A percentile compares a stretch with the other conserved stretches of the same genome.
phyloP scores from a whole-genome alignment of 352 stramenopile genomes.

The Halophytophthora polymorphica region DNA sequence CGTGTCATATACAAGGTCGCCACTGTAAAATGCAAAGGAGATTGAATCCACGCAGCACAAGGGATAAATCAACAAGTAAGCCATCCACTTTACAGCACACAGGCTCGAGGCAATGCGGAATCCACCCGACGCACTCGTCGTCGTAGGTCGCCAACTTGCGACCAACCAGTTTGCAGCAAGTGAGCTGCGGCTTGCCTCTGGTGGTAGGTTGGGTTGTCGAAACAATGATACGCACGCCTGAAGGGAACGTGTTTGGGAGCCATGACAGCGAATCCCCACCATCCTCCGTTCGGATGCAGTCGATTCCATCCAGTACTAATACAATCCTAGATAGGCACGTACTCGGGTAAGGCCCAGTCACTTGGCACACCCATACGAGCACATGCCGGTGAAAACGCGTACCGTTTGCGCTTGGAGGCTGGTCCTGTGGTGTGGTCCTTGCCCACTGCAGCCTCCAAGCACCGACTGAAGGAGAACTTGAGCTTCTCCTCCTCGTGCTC shows the following conservation, averaged over 20 bases:
- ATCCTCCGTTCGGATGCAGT: conserved; percentile 77
- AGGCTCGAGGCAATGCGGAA: not conserved
- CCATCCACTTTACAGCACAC: not conserved
- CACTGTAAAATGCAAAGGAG: conserved; percentile 20
- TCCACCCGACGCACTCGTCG: conserved; percentile 37
- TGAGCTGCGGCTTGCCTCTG: conserved; percentile 27
- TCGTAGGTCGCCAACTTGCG: conserved; percentile 64
- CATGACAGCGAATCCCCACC: conserved; percentile 84
- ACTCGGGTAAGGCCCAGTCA: not conserved
- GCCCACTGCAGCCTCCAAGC: conserved; percentile 65
- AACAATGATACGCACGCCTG: conserved; percentile 69
- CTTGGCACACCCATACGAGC: conserved; percentile 2
- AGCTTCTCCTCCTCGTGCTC: conserved; percentile 86
- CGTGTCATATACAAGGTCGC: conserved; percentile 67
- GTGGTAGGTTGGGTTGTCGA: conserved; percentile 45
- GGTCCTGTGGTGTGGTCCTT: conserved; percentile 27
- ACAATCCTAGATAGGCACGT: conserved; percentile 44
- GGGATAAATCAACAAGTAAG: not conserved
- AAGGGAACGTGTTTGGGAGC: conserved; percentile 68
- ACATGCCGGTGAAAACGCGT: not conserved
- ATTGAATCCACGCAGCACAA: not conserved
- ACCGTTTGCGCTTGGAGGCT: conserved; percentile 28
- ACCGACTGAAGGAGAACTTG: conserved; percentile 79
- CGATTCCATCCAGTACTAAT: conserved; percentile 76
- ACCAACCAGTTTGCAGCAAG: conserved; percentile 33